Evolutionary conservation across 163 green algal species (phyloP).

Genomic region (Coccomyxa subellipsoidea): DNA sequence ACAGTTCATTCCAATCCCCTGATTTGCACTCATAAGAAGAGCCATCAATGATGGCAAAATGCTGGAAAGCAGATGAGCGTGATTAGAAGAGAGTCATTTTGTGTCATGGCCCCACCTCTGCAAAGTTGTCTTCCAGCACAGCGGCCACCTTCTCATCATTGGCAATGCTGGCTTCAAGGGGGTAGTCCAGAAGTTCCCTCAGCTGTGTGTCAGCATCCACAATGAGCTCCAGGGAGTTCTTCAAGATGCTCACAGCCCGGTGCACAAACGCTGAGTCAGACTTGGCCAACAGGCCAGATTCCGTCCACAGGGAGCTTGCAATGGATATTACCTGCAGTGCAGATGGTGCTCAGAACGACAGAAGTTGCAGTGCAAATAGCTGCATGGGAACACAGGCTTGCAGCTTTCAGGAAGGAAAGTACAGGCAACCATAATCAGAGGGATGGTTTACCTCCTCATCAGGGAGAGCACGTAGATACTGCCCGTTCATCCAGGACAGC

Average conservation of each 20-base stretch:
- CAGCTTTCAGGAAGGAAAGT: no score
- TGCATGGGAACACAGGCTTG: no score
- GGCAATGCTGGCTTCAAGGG: slow-evolving; percentile 79
- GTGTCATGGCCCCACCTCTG: slow-evolving; percentile 44
- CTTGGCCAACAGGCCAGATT: slow-evolving; percentile 53
- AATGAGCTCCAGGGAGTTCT: slow-evolving; percentile 67
- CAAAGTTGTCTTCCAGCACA: slow-evolving; percentile 74
- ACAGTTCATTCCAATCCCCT: no score
- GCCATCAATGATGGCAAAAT: no score
- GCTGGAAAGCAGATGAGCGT: neutral
- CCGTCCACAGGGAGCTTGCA: slow-evolving; percentile 54
- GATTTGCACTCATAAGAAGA: no score
- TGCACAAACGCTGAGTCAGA: slow-evolving; percentile 61
- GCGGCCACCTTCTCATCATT: slow-evolving; percentile 39
- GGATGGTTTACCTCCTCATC: slow-evolving; percentile 58
- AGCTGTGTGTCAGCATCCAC: slow-evolving; percentile 68
- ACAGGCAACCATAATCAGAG: no score
- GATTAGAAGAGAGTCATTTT: no score
- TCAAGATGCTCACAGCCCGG: slow-evolving; percentile 55
- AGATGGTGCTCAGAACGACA: no score
- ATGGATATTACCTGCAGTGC: slow-evolving; percentile 46
- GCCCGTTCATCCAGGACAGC: slow-evolving; percentile 97
- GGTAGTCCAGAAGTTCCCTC: slow-evolving; percentile 76
- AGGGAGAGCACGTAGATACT: slow-evolving; percentile 67
- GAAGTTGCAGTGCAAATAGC: no score